Percentiles rank a stretch among this genome's conserved stretches.
Conservation (phyloP, 2,329 filamentous ascomycete species). For the Rosellinia necatrix region DNA sequence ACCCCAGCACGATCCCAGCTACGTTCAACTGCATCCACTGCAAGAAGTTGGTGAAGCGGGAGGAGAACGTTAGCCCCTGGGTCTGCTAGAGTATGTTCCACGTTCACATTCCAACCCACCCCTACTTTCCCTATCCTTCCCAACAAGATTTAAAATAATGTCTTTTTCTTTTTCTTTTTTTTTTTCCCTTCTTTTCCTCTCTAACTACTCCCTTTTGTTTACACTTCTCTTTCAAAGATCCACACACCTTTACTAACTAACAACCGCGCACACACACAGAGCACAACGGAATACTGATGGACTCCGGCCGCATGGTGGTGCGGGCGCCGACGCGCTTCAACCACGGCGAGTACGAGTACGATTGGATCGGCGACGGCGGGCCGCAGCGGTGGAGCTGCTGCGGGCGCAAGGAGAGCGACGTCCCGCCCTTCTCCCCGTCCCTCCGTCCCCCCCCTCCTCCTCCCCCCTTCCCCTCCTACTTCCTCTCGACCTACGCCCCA, state of each 20-base stretch:
- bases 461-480: too few species aligned
- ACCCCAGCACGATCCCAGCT: not conserved
- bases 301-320: not conserved
- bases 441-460: too few species aligned
- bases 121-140: too few species aligned
- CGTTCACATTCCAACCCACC: not conserved
- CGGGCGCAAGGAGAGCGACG: not conserved
- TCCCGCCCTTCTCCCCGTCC: too few species aligned
- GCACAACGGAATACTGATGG: not conserved
- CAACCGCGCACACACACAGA: not conserved
- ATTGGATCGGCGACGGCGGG: not conserved
- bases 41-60: not conserved
- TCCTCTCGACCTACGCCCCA: too few species aligned
- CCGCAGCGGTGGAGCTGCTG: constrained; percentile 12
- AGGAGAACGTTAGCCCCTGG: constrained; percentile 5
- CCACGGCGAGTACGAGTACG: not conserved
- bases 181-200: too few species aligned
- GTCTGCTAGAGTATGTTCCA: constrained; percentile 19
- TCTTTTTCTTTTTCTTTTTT: too few species aligned
- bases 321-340: not conserved
- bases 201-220: too few species aligned
- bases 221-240: too few species aligned
- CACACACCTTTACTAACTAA: too few species aligned
- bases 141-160: too few species aligned
- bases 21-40: constrained; percentile 13